Evolutionary conservation across 495 filamentous ascomycete species (phyloP).

Genomic region (Aspergillus baeticus): DNA sequence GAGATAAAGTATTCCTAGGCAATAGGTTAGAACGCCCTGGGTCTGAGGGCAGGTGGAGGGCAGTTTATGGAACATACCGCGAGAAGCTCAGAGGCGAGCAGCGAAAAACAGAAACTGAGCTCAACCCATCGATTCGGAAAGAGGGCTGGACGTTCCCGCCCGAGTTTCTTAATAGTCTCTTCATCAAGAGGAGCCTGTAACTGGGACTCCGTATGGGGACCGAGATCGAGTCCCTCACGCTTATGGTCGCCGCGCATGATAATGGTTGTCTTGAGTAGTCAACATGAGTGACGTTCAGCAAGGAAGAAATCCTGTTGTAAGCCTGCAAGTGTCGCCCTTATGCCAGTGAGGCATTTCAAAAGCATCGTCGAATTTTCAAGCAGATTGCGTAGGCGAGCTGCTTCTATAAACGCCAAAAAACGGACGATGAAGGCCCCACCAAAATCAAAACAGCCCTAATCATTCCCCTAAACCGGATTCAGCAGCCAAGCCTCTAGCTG

Average conservation of each 20-base stretch:
- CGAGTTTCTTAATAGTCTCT: not conserved
- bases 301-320: too few relatives aligned
- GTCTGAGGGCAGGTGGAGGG: not conserved
- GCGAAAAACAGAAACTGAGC: slow-evolving; percentile 8
- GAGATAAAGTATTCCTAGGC: slow-evolving; percentile 15
- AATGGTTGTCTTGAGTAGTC: not conserved
- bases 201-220: not conserved
- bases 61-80: too few relatives aligned
- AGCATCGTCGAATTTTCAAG: too few relatives aligned
- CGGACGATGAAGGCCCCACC: not conserved
- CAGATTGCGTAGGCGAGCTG: too few relatives aligned
- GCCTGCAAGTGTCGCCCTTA: too few relatives aligned
- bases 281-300: not conserved
- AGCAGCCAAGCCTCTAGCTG: slow-evolving; percentile 10
- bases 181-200: not conserved
- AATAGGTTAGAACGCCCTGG: not conserved
- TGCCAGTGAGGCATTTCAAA: too few relatives aligned
- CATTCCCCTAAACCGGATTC: not conserved
- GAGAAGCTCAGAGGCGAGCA: slow-evolving; percentile 2
- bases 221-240: not conserved
- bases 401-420: not conserved
- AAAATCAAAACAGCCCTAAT: not conserved
- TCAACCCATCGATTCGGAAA: slow-evolving; percentile 6
- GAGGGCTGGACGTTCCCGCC: slow-evolving; percentile 7
- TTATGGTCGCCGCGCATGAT: not conserved